These are phyloP conservation scores for Ceratocystis huliohia DNA, from an alignment of 2,329 filamentous ascomycete species.

Conservation along the genomic window DNA sequence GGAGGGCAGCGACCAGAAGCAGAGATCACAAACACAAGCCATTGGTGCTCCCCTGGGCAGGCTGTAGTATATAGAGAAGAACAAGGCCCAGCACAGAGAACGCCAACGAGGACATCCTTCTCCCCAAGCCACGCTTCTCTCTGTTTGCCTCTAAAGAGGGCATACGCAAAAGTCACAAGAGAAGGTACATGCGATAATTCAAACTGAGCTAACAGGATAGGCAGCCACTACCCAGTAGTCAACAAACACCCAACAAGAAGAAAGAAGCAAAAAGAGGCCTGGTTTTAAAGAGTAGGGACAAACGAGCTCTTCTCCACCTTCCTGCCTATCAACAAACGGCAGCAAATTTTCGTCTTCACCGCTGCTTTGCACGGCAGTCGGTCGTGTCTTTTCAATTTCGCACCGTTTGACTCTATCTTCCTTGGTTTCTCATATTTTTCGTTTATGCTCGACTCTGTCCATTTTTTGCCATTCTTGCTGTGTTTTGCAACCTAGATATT, in stretches of 20 bases:
- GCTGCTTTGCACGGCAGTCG: background rate
- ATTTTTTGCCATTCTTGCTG: background rate
- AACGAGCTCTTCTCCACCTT: background rate
- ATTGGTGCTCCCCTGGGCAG: no score
- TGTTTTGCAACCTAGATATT: background rate
- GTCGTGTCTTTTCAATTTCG: no score
- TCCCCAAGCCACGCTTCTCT: background rate
- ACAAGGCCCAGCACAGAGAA: background rate
- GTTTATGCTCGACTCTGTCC: background rate
- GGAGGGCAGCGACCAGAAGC: background rate
- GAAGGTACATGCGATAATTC: no score
- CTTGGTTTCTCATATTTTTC: background rate
- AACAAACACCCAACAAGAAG: background rate
- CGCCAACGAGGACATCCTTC: no score
- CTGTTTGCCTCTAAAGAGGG: background rate
- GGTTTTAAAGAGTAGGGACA: background rate
- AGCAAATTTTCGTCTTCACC: constrained; percentile 2
- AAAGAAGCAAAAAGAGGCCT: background rate
- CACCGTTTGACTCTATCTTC: background rate
- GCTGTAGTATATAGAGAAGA: background rate
- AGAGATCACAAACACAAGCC: background rate
- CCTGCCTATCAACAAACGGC: background rate
- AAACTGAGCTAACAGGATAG: no score
- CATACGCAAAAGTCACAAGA: no score
- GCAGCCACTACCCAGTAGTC: no score